These are phyloP conservation scores for Moricandia moricandioides DNA, from an alignment of 345 rosid genomes.

Conservation along the genomic window DNA sequence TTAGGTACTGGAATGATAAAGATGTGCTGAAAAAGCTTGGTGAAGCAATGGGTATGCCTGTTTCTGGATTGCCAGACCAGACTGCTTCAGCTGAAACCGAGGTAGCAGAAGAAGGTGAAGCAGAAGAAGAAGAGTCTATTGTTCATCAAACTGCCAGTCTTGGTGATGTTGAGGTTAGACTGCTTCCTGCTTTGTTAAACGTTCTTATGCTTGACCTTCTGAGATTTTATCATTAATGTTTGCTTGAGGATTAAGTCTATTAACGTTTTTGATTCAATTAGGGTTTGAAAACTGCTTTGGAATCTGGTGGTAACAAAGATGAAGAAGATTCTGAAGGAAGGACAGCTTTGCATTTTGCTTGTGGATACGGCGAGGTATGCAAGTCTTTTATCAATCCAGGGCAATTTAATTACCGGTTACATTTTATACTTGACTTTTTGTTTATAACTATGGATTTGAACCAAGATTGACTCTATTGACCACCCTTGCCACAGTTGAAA, in stretches of 20 bases:
- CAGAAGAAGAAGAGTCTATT: conserved; percentile 93
- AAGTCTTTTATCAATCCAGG: conserved; percentile 3
- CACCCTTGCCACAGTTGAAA: conserved; percentile 54
- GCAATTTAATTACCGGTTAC: neutral
- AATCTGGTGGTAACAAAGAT: conserved; percentile 86
- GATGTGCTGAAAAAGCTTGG: conserved; percentile 88
- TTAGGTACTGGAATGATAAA: conserved; percentile 95
- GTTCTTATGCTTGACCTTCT: conserved; percentile 1
- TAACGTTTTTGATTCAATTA: conserved; percentile 30
- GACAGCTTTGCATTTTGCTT: conserved; percentile 96
- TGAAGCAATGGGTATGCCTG: conserved; percentile 96
- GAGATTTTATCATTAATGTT: neutral
- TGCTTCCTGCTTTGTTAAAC: neutral
- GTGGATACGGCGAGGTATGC: conserved; percentile 98
- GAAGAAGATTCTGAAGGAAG: conserved; percentile 99
- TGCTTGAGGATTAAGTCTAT: neutral
- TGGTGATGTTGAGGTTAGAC: conserved; percentile 88
- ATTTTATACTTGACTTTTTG: neutral
- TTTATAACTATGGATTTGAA: neutral
- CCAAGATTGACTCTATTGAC: conserved; percentile 15
- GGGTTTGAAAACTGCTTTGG: conserved; percentile 83
- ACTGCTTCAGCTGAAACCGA: conserved; percentile 65
- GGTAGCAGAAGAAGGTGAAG: conserved; percentile 65
- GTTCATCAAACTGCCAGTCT: conserved; percentile 89
- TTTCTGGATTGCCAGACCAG: conserved; percentile 49